Evolutionary conservation across 805 yeast genomes (phyloP).

Genomic region (Zygotorulaspora chibaensis): DNA sequence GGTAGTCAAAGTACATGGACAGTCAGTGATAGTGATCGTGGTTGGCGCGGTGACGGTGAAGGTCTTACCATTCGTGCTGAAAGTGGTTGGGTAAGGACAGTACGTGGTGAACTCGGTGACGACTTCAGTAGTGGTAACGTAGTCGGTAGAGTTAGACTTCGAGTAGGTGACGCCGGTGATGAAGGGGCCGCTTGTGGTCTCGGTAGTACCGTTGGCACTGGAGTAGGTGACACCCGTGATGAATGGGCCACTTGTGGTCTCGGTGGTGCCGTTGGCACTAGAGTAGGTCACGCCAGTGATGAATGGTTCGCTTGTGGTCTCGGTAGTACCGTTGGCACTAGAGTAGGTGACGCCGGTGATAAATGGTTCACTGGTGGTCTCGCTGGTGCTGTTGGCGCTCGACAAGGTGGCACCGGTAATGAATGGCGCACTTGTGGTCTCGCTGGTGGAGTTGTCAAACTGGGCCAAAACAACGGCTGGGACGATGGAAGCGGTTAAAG

Average conservation of each 20-base stretch:
- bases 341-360: conserved; percentile 1
- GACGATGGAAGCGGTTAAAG: conserved; percentile 5
- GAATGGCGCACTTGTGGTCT: neutral
- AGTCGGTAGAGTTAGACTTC: conserved; percentile 52
- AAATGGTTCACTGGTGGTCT: neutral
- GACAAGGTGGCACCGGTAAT: neutral
- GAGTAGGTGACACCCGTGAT: conserved; percentile 62
- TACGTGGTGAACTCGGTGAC: conserved; percentile 74
- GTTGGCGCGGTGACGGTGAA: conserved; percentile 74
- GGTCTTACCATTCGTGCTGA: conserved; percentile 62
- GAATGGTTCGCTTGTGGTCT: conserved; percentile 41
- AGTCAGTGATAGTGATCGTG: conserved; percentile 80
- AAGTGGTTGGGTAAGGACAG: conserved; percentile 73
- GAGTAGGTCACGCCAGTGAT: conserved; percentile 48
- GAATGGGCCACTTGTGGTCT: conserved; percentile 38
- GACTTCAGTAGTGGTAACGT: conserved; percentile 39
- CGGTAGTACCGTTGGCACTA: conserved; percentile 44
- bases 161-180: conserved; percentile 48
- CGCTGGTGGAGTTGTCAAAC: conserved; percentile 5
- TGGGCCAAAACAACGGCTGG: conserved; percentile 11
- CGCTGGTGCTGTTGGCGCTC: neutral
- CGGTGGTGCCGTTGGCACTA: conserved; percentile 52
- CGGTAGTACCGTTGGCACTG: conserved; percentile 44
- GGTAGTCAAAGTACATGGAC: conserved; percentile 61
- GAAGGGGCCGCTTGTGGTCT: conserved; percentile 41